A percentile compares a stretch with the other conserved stretches of the same genome.
phyloP scores from a whole-genome alignment of 2,329 filamentous ascomycete genomes.

The Cercospora sp. region DNA sequence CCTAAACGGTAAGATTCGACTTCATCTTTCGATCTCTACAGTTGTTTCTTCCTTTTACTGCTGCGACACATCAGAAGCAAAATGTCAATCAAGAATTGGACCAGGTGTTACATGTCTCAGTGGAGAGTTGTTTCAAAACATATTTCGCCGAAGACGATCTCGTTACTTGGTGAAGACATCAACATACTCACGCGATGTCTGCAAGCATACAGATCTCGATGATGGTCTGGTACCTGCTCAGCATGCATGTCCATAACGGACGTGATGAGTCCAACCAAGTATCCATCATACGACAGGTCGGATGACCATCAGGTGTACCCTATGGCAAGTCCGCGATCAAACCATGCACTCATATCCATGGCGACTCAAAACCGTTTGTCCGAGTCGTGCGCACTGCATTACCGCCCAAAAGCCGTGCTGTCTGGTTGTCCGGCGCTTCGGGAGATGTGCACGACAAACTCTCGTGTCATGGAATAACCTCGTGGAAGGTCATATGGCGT shows the following conservation, averaged over 20 bases:
- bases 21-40: background rate
- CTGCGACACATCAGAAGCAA: background rate
- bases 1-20: background rate
- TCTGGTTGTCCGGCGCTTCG: constrained; percentile 6
- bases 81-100: background rate
- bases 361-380: background rate
- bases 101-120: background rate
- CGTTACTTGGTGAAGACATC: background rate
- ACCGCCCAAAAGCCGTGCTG: constrained; percentile 11
- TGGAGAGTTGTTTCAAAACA: background rate
- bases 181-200: background rate
- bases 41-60: background rate
- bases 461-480: background rate
- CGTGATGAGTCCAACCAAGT: background rate
- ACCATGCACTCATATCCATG: background rate
- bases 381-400: constrained; percentile 9
- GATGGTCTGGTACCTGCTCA: background rate
- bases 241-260: background rate
- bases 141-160: background rate
- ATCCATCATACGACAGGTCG: background rate
- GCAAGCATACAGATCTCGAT: background rate
- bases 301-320: background rate
- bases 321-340: background rate
- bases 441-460: constrained; percentile 6
- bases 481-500: background rate